Evolutionary conservation across 2,329 filamentous ascomycete genomes (phyloP).

Genomic region (Aureobasidium sp.): DNA sequence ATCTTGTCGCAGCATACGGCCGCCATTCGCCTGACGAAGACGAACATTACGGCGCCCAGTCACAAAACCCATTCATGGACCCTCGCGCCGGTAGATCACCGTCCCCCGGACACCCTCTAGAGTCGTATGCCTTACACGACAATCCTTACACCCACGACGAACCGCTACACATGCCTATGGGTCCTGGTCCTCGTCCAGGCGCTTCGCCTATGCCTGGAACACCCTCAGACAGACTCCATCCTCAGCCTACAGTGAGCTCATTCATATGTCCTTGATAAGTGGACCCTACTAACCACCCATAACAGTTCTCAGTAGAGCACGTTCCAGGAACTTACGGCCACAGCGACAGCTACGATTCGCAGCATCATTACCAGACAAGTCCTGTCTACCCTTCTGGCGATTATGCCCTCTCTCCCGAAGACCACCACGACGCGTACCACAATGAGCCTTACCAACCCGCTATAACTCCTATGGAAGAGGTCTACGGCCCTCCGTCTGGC

Average conservation of each 20-base stretch:
- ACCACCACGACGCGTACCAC: constrained; percentile 82
- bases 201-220: constrained; percentile 30
- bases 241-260: constrained; percentile 72
- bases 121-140: constrained; percentile 78
- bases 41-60: constrained; percentile 21
- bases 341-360: constrained; percentile 53
- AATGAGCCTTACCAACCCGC: constrained; percentile 72
- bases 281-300: constrained; percentile 9
- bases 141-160: constrained; percentile 54
- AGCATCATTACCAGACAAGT: constrained; percentile 24
- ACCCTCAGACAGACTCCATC: constrained; percentile 67
- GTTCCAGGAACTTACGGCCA: constrained; percentile 53
- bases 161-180: constrained; percentile 64
- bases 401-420: constrained; percentile 72
- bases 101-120: constrained; percentile 67
- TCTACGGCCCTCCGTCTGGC: constrained; percentile 26
- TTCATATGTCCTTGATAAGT: neutral
- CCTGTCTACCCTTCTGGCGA: constrained; percentile 42
- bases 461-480: constrained; percentile 16
- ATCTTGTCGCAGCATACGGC: constrained; percentile 15
- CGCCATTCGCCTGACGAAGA: constrained; percentile 21
- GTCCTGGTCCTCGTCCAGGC: constrained; percentile 43
- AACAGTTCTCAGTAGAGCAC: constrained; percentile 63
- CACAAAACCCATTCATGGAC: constrained; percentile 40
- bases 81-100: constrained; percentile 57